Evolutionary conservation across 2,329 filamentous ascomycete genomes (phyloP).

Genomic region (Pseudovirgaria hyperparasitica): DNA sequence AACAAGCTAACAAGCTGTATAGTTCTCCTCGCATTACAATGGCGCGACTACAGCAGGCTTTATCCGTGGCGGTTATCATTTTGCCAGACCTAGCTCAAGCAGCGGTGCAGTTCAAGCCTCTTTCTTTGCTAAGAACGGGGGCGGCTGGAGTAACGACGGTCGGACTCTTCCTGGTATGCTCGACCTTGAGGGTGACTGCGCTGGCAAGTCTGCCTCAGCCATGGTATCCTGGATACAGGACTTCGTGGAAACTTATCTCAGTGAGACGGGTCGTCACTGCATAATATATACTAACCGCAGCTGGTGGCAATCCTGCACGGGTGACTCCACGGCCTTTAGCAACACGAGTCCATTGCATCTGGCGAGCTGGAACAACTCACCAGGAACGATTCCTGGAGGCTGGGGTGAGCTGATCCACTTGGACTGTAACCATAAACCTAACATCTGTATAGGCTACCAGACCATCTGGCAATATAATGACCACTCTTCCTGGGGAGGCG

Average conservation of each 20-base stretch:
- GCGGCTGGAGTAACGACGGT: constrained; percentile 41
- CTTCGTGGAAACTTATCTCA: constrained; percentile 40
- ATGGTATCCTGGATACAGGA: constrained; percentile 42
- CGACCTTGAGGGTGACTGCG: constrained; percentile 41
- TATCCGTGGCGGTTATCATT: constrained; percentile 45
- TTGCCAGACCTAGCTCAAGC: constrained; percentile 34
- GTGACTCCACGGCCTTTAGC: constrained; percentile 34
- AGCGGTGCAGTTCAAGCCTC: constrained; percentile 36
- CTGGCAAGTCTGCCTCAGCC: constrained; percentile 30
- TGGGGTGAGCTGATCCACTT: too few relatives aligned
- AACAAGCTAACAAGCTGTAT: too few relatives aligned
- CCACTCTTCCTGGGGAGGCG: constrained; percentile 36
- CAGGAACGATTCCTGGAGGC: constrained; percentile 36
- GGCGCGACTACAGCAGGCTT: constrained; percentile 38
- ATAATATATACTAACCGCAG: constrained; percentile 40
- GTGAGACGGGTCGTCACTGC: constrained; percentile 34
- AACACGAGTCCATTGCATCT: constrained; percentile 36
- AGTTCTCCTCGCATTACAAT: constrained; percentile 37
- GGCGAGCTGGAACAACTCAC: constrained; percentile 29
- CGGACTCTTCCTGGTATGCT: constrained; percentile 46
- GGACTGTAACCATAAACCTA: too few relatives aligned
- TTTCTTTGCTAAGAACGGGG: constrained; percentile 41
- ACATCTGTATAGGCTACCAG: too few relatives aligned
- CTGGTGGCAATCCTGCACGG: constrained; percentile 44
- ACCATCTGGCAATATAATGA: constrained; percentile 44